Conservation (phyloP, 1,139 yeast species). For the Diutina catenulata region DNA sequence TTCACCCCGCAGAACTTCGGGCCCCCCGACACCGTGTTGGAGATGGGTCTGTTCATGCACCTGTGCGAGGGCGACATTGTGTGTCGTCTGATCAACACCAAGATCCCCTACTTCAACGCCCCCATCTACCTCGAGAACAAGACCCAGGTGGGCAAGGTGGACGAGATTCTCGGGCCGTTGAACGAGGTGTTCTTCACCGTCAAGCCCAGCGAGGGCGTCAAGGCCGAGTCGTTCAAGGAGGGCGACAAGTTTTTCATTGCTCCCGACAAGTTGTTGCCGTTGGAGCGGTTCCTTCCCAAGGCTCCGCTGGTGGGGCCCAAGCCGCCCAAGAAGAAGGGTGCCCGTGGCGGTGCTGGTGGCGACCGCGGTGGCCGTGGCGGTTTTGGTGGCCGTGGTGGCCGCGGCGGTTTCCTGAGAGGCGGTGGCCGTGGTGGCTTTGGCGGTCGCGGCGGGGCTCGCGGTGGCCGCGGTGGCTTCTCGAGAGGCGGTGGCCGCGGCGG, state of each 20-base stretch:
- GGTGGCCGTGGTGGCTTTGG: slow-evolving; percentile 30
- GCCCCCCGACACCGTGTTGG: slow-evolving; percentile 90
- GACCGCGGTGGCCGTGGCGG: slow-evolving; percentile 16
- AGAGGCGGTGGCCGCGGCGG: slow-evolving; percentile 8
- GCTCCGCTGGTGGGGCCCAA: slow-evolving; percentile 72
- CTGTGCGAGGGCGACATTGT: slow-evolving; percentile 96
- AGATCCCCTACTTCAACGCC: slow-evolving; percentile 97
- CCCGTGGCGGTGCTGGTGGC: slow-evolving; percentile 18
- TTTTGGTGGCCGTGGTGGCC: slow-evolving; percentile 9
- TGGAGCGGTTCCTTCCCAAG: slow-evolving; percentile 92
- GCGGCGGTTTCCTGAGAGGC: slow-evolving; percentile 33
- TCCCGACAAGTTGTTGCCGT: slow-evolving; percentile 87
- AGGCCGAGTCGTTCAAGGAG: slow-evolving; percentile 81
- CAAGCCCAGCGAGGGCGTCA: slow-evolving; percentile 92
- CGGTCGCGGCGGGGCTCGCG: slow-evolving; percentile 21
- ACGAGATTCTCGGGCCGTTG: slow-evolving; percentile 94
- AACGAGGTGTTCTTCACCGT: slow-evolving; percentile 95
- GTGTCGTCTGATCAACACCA: slow-evolving; percentile 86
- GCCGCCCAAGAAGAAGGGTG: slow-evolving; percentile 58
- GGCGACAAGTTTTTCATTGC: slow-evolving; percentile 96
- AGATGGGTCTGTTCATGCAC: slow-evolving; percentile 89
- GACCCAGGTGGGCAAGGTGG: slow-evolving; percentile 94
- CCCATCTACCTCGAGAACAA: slow-evolving; percentile 94
- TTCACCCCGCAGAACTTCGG: slow-evolving; percentile 34
- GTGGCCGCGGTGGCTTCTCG: slow-evolving; percentile 21